Evolutionary conservation across 495 filamentous ascomycete genomes (phyloP), one percentile per base, ranked within the genome.

Genomic region (Lophiotrema nucula): DNA sequence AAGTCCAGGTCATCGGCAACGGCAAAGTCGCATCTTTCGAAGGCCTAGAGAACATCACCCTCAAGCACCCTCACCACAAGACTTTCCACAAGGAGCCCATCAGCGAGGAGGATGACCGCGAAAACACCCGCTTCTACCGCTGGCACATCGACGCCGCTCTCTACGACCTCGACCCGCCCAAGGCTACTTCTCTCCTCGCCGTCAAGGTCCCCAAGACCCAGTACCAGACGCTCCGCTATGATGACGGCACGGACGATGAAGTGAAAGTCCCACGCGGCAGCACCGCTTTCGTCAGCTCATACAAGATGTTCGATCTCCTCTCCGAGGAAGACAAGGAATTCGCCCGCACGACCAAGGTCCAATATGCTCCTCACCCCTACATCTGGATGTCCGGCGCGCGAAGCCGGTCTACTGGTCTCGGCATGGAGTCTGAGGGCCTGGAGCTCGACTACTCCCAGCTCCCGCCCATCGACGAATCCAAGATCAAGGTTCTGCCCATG

Each of bases 61-160:
- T 90, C n/a, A 75, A 74, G 51, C 87, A 90, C 66, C 87, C 87
- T 0, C 86, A 90, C 64, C 86, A 90, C 75, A 78, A 77, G 51
- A 87, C 81, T 16, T 90, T 90, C 68, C 86, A 89, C 68, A 80
- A 83, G 41, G 77, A 81, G 33, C 64, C 76, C 37, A 81, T 90
- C 60, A 78, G 83, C 11, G 77, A 75, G 16, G 76, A 79, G 2
- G 82, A 87, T 43, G 85, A 89, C 59, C 74, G 85, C 22, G 78
- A 80, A 39, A 82, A 77, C 68, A 89, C 87, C 4, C 81, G 86
- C 22, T 90, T 88, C 70, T 89, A 87, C 69, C 76, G 87, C 28
- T 90, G 86, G 87, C 87, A 90, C 64, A 88, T 90, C 52, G 87
- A 90, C 67, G 87, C 87, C 10, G 86, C 87, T 5, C 73, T 89